Percentiles rank a stretch among this genome's conserved stretches.
Conservation (phyloP, 345 rosid genomes). For the Dimocarpus longan region DNA sequence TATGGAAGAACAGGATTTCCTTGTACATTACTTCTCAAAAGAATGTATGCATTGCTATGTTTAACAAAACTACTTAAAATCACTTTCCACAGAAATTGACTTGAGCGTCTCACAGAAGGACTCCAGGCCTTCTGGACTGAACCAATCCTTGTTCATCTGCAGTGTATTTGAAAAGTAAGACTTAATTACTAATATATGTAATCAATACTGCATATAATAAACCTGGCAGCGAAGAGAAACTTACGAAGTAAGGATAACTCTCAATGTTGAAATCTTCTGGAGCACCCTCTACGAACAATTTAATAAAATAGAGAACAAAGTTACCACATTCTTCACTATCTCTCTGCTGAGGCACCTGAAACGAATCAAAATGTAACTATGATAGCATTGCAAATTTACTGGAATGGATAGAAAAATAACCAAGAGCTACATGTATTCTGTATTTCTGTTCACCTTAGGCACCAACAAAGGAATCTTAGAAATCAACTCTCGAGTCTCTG, state of each 20-base stretch:
- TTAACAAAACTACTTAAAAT: neutral
- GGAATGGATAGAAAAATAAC: neutral
- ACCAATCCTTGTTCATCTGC: conserved; percentile 74
- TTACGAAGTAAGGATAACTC: conserved; percentile 58
- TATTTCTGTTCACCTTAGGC: conserved; percentile 49
- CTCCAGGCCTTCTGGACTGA: conserved; percentile 44
- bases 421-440: conserved; percentile 11
- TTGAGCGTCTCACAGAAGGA: conserved; percentile 41
- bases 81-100: conserved; percentile 16
- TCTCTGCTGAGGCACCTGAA: conserved; percentile 80
- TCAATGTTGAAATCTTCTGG: conserved; percentile 44
- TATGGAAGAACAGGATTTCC: neutral
- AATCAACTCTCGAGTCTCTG: conserved; percentile 41
- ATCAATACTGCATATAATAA: conserved; percentile 4
- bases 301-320: conserved; percentile 68
- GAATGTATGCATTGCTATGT: neutral
- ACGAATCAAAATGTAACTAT: neutral
- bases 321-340: conserved; percentile 67
- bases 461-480: conserved; percentile 51
- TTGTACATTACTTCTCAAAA: neutral
- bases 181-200: neutral
- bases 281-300: conserved; percentile 57
- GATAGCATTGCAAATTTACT: neutral
- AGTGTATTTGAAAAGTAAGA: conserved; percentile 4
- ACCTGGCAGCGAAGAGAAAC: conserved; percentile 21